Evolutionary conservation across 139 green algal species (phyloP).

Genomic region (Chlamydomonas asymmetrica): DNA sequence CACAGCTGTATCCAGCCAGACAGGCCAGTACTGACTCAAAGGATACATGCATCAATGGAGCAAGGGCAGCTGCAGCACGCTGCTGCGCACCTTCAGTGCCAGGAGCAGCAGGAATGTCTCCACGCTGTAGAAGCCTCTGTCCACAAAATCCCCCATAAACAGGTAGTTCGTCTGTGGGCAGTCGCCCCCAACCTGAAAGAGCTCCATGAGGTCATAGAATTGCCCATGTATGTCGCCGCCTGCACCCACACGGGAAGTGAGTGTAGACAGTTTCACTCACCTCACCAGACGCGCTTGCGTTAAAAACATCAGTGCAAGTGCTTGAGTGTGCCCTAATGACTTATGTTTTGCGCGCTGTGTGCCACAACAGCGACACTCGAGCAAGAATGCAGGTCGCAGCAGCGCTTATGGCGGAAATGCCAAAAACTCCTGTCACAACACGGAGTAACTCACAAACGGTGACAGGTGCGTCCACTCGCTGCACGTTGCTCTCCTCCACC

Average conservation of each 20-base stretch:
- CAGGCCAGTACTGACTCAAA: not conserved
- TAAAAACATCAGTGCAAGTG: no score
- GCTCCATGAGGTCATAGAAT: conserved; percentile 98
- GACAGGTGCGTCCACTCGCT: conserved; percentile 93
- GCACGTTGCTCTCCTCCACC: conserved; percentile 98
- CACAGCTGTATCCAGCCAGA: not conserved
- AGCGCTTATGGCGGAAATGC: no score
- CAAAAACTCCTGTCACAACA: no score
- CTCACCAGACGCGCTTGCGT: no score
- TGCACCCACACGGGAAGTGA: conserved; percentile 41
- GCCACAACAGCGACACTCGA: no score
- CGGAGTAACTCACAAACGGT: conserved; percentile 85
- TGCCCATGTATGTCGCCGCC: conserved; percentile 98
- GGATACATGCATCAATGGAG: not conserved
- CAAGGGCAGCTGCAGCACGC: not conserved
- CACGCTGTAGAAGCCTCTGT: conserved; percentile 97
- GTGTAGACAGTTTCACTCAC: no score
- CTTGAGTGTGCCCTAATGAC: no score
- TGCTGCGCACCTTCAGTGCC: conserved; percentile 88
- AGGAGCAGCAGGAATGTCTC: conserved; percentile 98
- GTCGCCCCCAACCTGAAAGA: conserved; percentile 95
- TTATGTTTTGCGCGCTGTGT: no score
- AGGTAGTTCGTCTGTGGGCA: conserved; percentile 97
- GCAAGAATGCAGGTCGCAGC: no score
- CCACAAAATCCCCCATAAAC: conserved; percentile 99